Conservation (phyloP, 768 basidiomycete species). For the Baorangia bicolor region DNA sequence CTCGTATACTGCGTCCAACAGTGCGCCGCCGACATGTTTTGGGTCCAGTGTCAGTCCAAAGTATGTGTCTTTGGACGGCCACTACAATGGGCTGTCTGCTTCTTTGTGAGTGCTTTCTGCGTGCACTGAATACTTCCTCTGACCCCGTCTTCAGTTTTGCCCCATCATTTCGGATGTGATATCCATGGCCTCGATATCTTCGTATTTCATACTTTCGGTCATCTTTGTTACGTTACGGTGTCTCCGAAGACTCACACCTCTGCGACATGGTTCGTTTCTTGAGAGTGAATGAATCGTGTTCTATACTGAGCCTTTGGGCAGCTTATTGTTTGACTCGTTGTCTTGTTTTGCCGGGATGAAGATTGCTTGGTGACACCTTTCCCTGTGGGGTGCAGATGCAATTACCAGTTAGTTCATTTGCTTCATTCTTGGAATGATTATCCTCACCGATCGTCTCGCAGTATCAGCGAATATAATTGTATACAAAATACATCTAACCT, state of each 20-base stretch:
- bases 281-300: neutral
- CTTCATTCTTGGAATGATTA: neutral
- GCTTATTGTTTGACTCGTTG: neutral
- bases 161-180: slow-evolving; percentile 24
- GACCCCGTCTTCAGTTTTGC: slow-evolving; percentile 13
- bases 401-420: neutral
- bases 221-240: neutral
- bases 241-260: slow-evolving; percentile 1
- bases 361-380: neutral
- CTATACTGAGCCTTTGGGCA: slow-evolving; percentile 1
- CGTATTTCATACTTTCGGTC: slow-evolving; percentile 10
- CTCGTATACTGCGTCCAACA: neutral
- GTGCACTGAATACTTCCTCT: neutral
- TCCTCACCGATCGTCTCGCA: neutral
- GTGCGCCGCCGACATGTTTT: neutral
- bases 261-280: slow-evolving; percentile 9
- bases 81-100: slow-evolving; percentile 18
- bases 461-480: slow-evolving; percentile 6
- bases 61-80: neutral
- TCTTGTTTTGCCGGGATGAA: slow-evolving; percentile 5
- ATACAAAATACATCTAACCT: neutral
- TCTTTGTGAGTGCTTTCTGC: slow-evolving; percentile 17
- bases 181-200: slow-evolving; percentile 16
- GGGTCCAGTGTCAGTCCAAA: slow-evolving; percentile 3
- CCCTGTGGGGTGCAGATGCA: neutral